A percentile compares a stretch with the other conserved stretches of the same genome.
Evolutionary conservation across 2,329 filamentous ascomycete species (phyloP).

Genomic region (Phaeosphaeria sp.): DNA sequence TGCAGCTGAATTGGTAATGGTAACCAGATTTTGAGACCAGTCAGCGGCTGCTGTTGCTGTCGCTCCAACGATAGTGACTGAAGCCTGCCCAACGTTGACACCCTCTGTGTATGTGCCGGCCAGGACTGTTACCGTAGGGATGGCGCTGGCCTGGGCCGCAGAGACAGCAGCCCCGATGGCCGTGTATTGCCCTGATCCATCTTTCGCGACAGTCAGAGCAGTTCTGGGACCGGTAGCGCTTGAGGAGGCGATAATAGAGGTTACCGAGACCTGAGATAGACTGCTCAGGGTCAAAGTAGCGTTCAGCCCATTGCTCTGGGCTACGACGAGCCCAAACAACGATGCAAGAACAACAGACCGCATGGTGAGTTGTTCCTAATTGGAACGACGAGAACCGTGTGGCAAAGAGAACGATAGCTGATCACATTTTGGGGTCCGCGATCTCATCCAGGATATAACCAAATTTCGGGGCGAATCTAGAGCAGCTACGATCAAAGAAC

Average conservation of each 20-base stretch:
- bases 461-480: conserved; percentile 4
- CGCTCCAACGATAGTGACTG: conserved; percentile 52
- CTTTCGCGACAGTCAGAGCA: conserved; percentile 53
- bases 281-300: conserved; percentile 2
- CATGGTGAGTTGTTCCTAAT: conserved; percentile 16
- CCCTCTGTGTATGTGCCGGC: conserved; percentile 56
- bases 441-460: conserved; percentile 17
- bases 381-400: not conserved
- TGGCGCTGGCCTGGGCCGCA: conserved; percentile 51
- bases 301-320: conserved; percentile 19
- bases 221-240: conserved; percentile 14
- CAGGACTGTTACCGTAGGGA: conserved; percentile 54
- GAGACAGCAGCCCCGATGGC: conserved; percentile 54
- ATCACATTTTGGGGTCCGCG: conserved; percentile 6
- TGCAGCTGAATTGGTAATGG: conserved; percentile 34
- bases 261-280: conserved; percentile 4
- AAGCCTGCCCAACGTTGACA: conserved; percentile 48
- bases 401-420: not conserved
- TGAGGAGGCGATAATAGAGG: conserved; percentile 7
- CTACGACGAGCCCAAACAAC: conserved; percentile 15
- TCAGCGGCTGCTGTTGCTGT: conserved; percentile 30
- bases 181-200: conserved; percentile 55
- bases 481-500: not conserved
- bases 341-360: conserved; percentile 14
- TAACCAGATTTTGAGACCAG: conserved; percentile 50